A percentile compares a stretch with the other conserved stretches of the same genome.
Evolutionary conservation across 2,329 filamentous ascomycete species (phyloP).

Genomic region (Periconia digitata): DNA sequence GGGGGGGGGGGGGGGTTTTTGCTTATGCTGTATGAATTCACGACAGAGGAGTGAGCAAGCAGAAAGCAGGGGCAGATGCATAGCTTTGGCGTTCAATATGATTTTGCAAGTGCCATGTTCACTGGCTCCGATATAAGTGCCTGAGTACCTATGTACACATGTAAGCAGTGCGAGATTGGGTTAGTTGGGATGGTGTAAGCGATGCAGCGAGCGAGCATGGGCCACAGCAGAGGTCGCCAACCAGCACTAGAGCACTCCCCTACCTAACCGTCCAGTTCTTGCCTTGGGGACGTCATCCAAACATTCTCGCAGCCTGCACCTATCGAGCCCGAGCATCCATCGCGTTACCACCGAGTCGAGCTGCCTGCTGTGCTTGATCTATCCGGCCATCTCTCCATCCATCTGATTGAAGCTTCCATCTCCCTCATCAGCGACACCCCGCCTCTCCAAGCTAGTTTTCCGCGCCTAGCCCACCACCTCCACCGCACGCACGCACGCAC

Average conservation of each 20-base stretch:
- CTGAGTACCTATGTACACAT: neutral
- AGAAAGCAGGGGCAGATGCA: neutral
- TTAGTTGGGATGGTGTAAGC: neutral
- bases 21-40: neutral
- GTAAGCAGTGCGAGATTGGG: too few species aligned
- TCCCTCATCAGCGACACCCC: conserved; percentile 25
- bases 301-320: conserved; percentile 28
- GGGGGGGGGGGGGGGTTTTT: neutral
- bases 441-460: conserved; percentile 35
- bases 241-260: too few species aligned
- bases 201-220: conserved; percentile 12
- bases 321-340: conserved; percentile 11
- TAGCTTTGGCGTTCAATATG: neutral
- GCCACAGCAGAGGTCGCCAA: too few species aligned
- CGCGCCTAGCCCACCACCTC: conserved; percentile 33
- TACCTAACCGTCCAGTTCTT: conserved; percentile 15
- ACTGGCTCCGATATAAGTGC: neutral
- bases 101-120: neutral
- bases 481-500: conserved; percentile 30
- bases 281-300: conserved; percentile 35
- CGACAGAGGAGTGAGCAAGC: neutral
- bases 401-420: too few species aligned
- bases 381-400: neutral
- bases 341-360: conserved; percentile 6
- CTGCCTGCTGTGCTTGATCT: conserved; percentile 18